phyloP scores from a whole-genome alignment of 192 early-diverging fungal genomes.

The Gonapodya prolifera region DNA sequence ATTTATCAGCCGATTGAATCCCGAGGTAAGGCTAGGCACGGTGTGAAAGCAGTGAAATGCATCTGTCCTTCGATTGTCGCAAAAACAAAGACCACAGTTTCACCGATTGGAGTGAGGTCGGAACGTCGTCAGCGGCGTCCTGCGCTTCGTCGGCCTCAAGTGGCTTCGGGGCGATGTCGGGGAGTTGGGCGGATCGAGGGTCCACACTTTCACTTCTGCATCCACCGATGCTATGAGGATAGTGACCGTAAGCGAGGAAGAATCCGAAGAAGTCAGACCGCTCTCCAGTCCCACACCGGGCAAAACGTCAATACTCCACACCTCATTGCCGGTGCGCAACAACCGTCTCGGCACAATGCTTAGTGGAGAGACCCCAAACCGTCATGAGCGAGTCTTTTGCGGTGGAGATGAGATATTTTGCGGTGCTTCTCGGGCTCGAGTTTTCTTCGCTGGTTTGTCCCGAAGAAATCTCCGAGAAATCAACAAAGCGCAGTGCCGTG shows the following conservation, averaged over 20 bases:
- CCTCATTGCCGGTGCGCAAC: slow-evolving; percentile 85
- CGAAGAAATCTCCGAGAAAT: no score
- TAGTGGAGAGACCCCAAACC: slow-evolving; percentile 88
- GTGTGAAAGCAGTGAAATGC: slow-evolving; percentile 67
- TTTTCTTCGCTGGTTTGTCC: no score
- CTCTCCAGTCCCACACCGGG: no score
- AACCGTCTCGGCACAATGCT: slow-evolving; percentile 88
- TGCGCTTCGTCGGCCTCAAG: slow-evolving; percentile 12
- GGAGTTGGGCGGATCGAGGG: no score
- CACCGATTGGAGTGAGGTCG: no score
- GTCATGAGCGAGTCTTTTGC: slow-evolving; percentile 95
- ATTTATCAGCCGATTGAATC: slow-evolving; percentile 62
- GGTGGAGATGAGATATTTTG: slow-evolving; percentile 66
- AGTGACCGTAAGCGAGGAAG: not conserved
- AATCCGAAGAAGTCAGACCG: no score
- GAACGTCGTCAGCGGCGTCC: slow-evolving; percentile 8
- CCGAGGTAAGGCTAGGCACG: slow-evolving; percentile 64
- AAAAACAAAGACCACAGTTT: slow-evolving; percentile 26
- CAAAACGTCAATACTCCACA: slow-evolving; percentile 89
- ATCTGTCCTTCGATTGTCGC: slow-evolving; percentile 67
- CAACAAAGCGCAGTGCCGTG: slow-evolving; percentile 59
- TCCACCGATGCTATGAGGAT: slow-evolving; percentile 69
- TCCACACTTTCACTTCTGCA: slow-evolving; percentile 77
- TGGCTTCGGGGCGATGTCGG: slow-evolving; percentile 31
- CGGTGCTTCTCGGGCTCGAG: no score